A percentile compares a stretch with the other conserved stretches of the same genome.
These are phyloP conservation scores for Syncephalastrum racemosum DNA, from an alignment of 371 early-diverging fungal genomes.

Conservation along the genomic window DNA sequence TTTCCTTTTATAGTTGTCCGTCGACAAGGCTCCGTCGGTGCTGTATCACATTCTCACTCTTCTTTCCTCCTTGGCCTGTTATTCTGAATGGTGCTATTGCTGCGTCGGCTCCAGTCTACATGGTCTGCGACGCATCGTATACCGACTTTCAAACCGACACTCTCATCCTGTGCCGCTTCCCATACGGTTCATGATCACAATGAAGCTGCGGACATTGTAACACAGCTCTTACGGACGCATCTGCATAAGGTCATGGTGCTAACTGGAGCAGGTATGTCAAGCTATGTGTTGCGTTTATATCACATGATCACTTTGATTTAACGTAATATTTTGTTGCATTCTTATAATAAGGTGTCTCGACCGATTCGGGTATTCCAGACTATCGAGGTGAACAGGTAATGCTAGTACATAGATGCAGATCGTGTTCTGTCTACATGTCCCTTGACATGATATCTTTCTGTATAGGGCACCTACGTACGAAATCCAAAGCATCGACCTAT, in stretches of 20 bases:
- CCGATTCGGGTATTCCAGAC: conserved; percentile 86
- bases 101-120: too few species aligned
- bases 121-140: too few species aligned
- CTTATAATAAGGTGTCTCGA: conserved; percentile 61
- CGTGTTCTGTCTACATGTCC: background rate
- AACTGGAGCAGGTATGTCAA: conserved; percentile 55
- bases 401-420: background rate
- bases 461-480: conserved; percentile 69
- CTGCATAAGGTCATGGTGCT: conserved; percentile 29
- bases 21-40: too few species aligned
- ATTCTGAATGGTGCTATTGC: too few species aligned
- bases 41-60: too few species aligned
- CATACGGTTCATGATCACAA: background rate
- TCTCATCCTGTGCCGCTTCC: too few species aligned
- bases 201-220: conserved; percentile 7
- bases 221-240: background rate
- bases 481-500: conserved; percentile 85
- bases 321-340: background rate
- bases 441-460: background rate
- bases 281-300: background rate
- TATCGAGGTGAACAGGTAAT: conserved; percentile 75
- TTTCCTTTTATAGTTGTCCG: too few species aligned
- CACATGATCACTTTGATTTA: background rate
- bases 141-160: too few species aligned
- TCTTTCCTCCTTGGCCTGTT: too few species aligned